Percentiles rank a stretch among this genome's conserved stretches.
Evolutionary conservation across 1,139 yeast genomes (phyloP).

Genomic region (Blastobotrys buckinghamii): DNA sequence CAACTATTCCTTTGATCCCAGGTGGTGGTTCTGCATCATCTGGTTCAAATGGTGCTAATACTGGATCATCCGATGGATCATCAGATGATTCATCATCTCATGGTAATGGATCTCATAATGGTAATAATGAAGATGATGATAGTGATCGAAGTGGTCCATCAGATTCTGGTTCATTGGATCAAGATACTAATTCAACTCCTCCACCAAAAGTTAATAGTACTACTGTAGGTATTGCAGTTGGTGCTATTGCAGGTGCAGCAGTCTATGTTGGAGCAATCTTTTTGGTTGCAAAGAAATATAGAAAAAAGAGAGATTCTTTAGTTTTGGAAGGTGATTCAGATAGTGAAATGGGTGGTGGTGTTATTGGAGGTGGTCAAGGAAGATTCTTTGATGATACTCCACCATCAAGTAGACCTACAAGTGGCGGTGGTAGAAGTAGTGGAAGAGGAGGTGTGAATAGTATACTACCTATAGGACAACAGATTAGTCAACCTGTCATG

Average conservation of each 20-base stretch:
- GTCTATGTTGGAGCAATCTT: slow-evolving; percentile 35
- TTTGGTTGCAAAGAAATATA: slow-evolving; percentile 29
- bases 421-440: slow-evolving; percentile 15
- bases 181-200: slow-evolving; percentile 14
- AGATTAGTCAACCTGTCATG: slow-evolving; percentile 37
- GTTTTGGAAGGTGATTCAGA: slow-evolving; percentile 11
- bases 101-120: slow-evolving; percentile 4
- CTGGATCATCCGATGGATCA: slow-evolving; percentile 16
- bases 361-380: slow-evolving; percentile 8
- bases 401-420: slow-evolving; percentile 15
- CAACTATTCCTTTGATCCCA: slow-evolving; percentile 32
- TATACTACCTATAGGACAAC: slow-evolving; percentile 26
- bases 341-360: neutral
- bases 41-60: slow-evolving; percentile 14
- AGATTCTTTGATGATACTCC: slow-evolving; percentile 14
- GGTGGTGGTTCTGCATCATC: slow-evolving; percentile 15
- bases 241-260: slow-evolving; percentile 35
- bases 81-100: slow-evolving; percentile 12
- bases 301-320: slow-evolving; percentile 22
- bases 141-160: slow-evolving; percentile 10
- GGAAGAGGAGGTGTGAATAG: slow-evolving; percentile 18
- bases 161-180: slow-evolving; percentile 32
- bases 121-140: slow-evolving; percentile 2
- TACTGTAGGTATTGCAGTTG: slow-evolving; percentile 37
- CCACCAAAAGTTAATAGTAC: slow-evolving; percentile 28